Conservation (phyloP, 257 asterid genomes). For the Schizonepeta tenuifolia region DNA sequence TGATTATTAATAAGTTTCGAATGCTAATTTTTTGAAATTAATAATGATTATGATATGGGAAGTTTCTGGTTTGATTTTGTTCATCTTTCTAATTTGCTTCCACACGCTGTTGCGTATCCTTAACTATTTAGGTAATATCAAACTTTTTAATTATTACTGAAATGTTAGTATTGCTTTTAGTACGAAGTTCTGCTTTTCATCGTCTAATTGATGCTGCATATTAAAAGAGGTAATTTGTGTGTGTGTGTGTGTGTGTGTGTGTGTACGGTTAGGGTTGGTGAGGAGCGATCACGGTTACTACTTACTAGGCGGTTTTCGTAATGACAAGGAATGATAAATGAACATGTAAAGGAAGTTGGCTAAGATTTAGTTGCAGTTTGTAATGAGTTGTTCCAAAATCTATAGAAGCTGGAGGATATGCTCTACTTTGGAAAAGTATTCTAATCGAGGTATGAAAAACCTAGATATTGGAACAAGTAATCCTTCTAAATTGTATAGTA, state of each 20-base stretch:
- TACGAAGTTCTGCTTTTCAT: neutral
- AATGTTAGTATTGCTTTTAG: neutral
- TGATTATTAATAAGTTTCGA: neutral
- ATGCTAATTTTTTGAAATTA: conserved; percentile 11
- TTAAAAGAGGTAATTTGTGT: too few relatives aligned
- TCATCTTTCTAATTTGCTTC: neutral
- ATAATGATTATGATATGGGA: conserved; percentile 8
- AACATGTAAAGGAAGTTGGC: neutral
- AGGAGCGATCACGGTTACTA: neutral
- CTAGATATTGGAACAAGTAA: neutral
- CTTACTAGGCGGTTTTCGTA: neutral
- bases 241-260: too few relatives aligned
- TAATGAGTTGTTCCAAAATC: neutral
- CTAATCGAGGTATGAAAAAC: neutral
- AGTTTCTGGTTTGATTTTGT: neutral
- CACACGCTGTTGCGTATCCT: neutral
- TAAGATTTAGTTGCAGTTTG: neutral
- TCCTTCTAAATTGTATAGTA: neutral
- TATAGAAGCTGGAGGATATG: neutral
- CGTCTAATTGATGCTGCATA: too few relatives aligned
- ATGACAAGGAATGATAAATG: neutral
- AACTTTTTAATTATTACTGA: neutral
- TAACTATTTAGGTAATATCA: neutral
- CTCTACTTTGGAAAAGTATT: neutral
- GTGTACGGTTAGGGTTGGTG: neutral